Conservation (phyloP, 768 basidiomycete genomes). For the Psilocybe cubensis region DNA sequence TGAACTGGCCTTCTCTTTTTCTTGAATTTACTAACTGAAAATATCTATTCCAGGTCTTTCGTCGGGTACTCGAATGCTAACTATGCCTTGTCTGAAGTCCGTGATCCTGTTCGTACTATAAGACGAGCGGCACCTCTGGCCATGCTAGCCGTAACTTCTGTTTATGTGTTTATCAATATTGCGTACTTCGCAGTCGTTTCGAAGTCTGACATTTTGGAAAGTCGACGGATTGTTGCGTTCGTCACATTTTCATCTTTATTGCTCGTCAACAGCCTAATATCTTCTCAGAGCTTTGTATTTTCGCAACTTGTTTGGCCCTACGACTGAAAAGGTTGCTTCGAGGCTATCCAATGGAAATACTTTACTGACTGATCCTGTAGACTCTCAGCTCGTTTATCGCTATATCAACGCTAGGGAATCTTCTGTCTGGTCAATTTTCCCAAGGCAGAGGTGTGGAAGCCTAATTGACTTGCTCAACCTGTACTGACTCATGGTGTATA, state of each 20-base stretch:
- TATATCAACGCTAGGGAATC: conserved; percentile 65
- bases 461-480: background rate
- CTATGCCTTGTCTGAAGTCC: conserved; percentile 72
- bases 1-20: no score
- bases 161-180: conserved; percentile 69
- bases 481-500: conserved; percentile 23
- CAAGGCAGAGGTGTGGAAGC: conserved; percentile 60
- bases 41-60: conserved; percentile 62
- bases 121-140: conserved; percentile 72
- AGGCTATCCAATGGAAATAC: background rate
- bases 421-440: conserved; percentile 64
- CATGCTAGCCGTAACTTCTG: conserved; percentile 56
- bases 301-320: conserved; percentile 68
- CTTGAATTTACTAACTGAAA: no score
- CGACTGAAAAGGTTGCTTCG: conserved; percentile 55
- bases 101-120: conserved; percentile 71
- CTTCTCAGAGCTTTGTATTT: conserved; percentile 69
- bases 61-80: conserved; percentile 78
- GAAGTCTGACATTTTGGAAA: conserved; percentile 67
- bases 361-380: conserved; percentile 32
- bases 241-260: conserved; percentile 21
- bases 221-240: conserved; percentile 70
- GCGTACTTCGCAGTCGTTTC: conserved; percentile 79
- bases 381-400: conserved; percentile 64
- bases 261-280: background rate